Evolutionary conservation across 768 basidiomycete genomes (phyloP), one percentile per base, ranked within the genome.

Genomic region (Cystofilobasidium macerans): DNA sequence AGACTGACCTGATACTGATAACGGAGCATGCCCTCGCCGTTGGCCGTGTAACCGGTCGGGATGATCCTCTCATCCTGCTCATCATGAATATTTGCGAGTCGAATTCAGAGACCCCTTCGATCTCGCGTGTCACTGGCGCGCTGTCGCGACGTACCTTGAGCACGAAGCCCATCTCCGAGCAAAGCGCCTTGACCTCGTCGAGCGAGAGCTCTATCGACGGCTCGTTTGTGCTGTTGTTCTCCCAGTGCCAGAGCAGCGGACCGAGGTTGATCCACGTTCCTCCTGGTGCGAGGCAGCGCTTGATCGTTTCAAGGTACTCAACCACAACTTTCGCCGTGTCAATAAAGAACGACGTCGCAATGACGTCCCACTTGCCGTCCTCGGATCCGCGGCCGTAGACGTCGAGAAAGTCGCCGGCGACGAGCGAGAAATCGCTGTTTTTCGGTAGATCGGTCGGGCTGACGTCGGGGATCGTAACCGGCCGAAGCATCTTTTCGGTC

Each of bases 201-300:
- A 97, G 77, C 71, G 85, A 86, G 22, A 97, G 80, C 76, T 97
- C 93, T 40, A 98, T 81, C 3, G 65, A 67, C 0, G 63, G 63
- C 28, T 54, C 62, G 16, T 67, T 62, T 7, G 80, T 72, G 13
- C 69, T 70, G 26, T 89, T 91, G 76, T 94, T 93, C 73, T 97
- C 93, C 76, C 85, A 97, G 74, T 98, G 94, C 93, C 94, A 98
- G n/a, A 97, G 77, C 0, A 94, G 77, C 0, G 94, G 94, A 3
- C 93, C 92, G 86, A 91, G 77, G 73, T 97, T 97, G 69, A 95
- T 85, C 91, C 91, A 95, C 8, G 91, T 81, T 0, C 93, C 94
- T 26, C 86, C 89, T 0, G 51, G 51, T 7, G 51, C 51, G 51
- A 54, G 51, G 51, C 51, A 54, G 51, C 51, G 51, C 14, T 54